Base-by-base conservation (phyloP, 345 rosid genomes). In the Aquilaria sinensis region DNA sequence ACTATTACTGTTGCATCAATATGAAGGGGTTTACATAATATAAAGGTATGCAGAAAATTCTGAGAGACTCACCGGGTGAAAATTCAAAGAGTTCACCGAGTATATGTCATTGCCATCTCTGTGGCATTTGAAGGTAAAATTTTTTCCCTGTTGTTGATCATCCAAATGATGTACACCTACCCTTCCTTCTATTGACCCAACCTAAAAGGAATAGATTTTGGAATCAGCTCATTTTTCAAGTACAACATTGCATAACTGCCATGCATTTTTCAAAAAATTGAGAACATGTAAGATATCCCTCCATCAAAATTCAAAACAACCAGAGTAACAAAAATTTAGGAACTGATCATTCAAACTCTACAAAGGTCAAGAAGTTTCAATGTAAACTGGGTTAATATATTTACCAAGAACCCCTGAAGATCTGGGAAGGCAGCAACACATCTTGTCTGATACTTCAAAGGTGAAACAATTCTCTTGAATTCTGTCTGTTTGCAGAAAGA, bases 121-220 rank as follows among this genome's bases (percentile, higher is more conserved):
- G 72, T 94, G 99, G 82, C 99, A 94, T 74, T 90, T 90, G 72
- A 94, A 94, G 53, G 98, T 93, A 71, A 94, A 94, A 72, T 94
- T 90, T 67, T 88, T 94, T 57, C 56, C 62, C 53, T 83, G 87
- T 52, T 82, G 95, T 45, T 85, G 64, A 66, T 94, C 99, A 72
- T 94, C 98, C 66, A 94, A 78, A 75, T 94, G 99, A 66, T 88
- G 97, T 30, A 94, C 99, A 30, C 97, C 99, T 58, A 90, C 95
- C 69, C 96, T 77, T 32, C 97, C 97, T 61, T 86, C 97, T 31
- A 94, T 90, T 56, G 93, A 94, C 31, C 97, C 96, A 76, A 94
- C 89, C 97, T 90, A 45, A 29, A 29, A 23, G 10, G 9, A 43
- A 34, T 9, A 37, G 11, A 9, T n/a, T 16, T 1, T 3, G 10